Evolutionary conservation across 805 yeast species (phyloP).

Genomic region (Saccharomycopsis babjevae): DNA sequence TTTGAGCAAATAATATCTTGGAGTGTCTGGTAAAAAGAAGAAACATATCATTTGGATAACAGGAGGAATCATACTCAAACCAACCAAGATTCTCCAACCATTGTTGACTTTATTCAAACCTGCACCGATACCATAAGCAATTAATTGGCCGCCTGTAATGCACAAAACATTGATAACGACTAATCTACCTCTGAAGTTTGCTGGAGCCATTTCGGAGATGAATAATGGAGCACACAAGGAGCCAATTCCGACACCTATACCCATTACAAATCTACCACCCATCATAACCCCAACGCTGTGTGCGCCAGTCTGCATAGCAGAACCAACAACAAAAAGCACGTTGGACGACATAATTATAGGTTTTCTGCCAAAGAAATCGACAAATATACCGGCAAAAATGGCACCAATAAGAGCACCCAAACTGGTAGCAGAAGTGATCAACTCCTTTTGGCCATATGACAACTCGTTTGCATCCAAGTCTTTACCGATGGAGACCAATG

Average conservation of each 20-base stretch:
- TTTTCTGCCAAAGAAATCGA: conserved; percentile 79
- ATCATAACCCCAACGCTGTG: conserved; percentile 84
- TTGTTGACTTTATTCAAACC: conserved; percentile 62
- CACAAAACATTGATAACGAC: conserved; percentile 83
- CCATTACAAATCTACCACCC: conserved; percentile 84
- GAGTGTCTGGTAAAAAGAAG: conserved; percentile 88
- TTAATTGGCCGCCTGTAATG: conserved; percentile 89
- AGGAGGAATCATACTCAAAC: conserved; percentile 83
- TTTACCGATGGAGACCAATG: conserved; percentile 74
- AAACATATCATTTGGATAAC: conserved; percentile 66
- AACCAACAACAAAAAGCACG: conserved; percentile 72
- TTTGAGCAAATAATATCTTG: conserved; percentile 74
- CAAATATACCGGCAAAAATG: conserved; percentile 65
- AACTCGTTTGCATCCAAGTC: conserved; percentile 54
- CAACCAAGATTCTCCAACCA: conserved; percentile 93
- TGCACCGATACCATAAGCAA: conserved; percentile 91
- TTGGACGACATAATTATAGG: conserved; percentile 78
- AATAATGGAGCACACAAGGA: conserved; percentile 90
- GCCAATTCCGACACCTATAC: conserved; percentile 94
- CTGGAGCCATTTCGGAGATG: conserved; percentile 87
- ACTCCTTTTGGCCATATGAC: conserved; percentile 72
- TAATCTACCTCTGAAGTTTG: conserved; percentile 81
- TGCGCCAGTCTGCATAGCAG: conserved; percentile 74
- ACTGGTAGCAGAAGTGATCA: conserved; percentile 90
- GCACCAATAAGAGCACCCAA: conserved; percentile 85